Evolutionary conservation across 164 flowering plant species (phyloP).

Genomic region (Liriodendron chinense): DNA sequence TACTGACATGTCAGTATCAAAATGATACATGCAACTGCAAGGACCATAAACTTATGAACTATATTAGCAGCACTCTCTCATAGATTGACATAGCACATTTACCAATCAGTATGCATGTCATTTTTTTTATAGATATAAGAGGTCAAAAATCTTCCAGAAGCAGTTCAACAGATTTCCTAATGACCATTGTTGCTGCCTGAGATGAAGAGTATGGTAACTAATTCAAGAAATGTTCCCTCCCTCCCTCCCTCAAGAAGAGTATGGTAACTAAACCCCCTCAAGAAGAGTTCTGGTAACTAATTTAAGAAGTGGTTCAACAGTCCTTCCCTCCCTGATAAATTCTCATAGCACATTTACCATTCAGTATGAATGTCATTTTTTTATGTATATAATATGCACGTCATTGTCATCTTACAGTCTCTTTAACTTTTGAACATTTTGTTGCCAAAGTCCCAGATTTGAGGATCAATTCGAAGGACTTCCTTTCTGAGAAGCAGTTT

Average conservation of each 20-base stretch:
- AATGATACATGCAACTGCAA: background rate
- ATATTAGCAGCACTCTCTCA: background rate
- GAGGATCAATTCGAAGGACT: too few species aligned
- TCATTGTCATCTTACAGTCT: too few species aligned
- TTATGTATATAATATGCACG: too few species aligned
- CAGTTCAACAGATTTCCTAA: conserved; percentile 93
- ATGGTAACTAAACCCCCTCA: background rate
- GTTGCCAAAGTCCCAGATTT: too few species aligned
- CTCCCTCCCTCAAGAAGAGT: background rate
- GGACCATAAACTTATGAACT: background rate
- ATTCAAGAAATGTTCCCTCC: background rate
- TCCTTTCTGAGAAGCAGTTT: too few species aligned
- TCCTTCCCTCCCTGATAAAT: too few species aligned
- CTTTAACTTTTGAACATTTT: too few species aligned
- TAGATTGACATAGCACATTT: background rate
- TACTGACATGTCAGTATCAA: background rate
- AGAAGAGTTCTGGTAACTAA: conserved; percentile 1
- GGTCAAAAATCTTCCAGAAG: conserved; percentile 91
- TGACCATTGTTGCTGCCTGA: conserved; percentile 84
- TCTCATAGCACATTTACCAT: too few species aligned
- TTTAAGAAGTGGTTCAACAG: background rate
- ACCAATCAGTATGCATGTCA: background rate
- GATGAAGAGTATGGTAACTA: conserved; percentile 8
- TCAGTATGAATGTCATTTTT: too few species aligned
- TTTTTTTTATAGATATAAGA: background rate